A percentile compares a stretch with the other conserved stretches of the same genome.
Conservation (phyloP, 2,329 filamentous ascomycete species). For the Alternaria triticimaculans region DNA sequence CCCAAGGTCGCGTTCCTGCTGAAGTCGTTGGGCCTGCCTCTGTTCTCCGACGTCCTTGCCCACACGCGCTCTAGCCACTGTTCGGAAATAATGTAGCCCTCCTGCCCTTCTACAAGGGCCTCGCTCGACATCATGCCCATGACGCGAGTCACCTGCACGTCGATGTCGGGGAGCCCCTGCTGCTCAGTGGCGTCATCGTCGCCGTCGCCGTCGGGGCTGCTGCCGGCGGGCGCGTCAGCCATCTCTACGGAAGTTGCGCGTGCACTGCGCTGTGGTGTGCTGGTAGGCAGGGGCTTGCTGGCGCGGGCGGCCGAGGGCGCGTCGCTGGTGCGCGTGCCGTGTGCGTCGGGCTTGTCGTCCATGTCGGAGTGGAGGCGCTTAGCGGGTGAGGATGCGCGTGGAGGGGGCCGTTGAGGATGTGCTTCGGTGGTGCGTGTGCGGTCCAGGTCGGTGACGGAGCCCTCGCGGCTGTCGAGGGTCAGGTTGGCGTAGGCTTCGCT, state of each 20-base stretch:
- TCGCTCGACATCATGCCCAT: conserved; percentile 64
- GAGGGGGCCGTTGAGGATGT: conserved; percentile 28
- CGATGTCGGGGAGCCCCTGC: conserved; percentile 48
- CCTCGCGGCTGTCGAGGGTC: conserved; percentile 55
- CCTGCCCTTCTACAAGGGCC: conserved; percentile 69
- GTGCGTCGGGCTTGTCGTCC: conserved; percentile 48
- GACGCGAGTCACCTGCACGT: conserved; percentile 78
- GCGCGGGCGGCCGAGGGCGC: conserved; percentile 33
- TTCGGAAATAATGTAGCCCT: conserved; percentile 78
- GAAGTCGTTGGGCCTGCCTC: conserved; percentile 55
- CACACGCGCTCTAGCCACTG: conserved; percentile 70
- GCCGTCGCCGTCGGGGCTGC: conserved; percentile 37
- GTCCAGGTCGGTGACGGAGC: conserved; percentile 35
- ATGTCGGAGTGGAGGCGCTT: conserved; percentile 63
- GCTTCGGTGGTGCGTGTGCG: conserved; percentile 28
- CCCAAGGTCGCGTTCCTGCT: conserved; percentile 67
- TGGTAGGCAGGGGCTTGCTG: conserved; percentile 29
- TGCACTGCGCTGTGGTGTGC: conserved; percentile 32
- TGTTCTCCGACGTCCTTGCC: conserved; percentile 43
- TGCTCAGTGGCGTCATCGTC: conserved; percentile 29
- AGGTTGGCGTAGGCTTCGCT: conserved; percentile 62
- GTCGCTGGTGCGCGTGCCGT: conserved; percentile 20
- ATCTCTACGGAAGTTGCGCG: conserved; percentile 55
- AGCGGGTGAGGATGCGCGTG: conserved; percentile 60
- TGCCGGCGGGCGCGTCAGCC: conserved; percentile 43